These are phyloP conservation scores for Fusarium sp. DNA, from an alignment of 2,329 filamentous ascomycete species.

Conservation along the genomic window DNA sequence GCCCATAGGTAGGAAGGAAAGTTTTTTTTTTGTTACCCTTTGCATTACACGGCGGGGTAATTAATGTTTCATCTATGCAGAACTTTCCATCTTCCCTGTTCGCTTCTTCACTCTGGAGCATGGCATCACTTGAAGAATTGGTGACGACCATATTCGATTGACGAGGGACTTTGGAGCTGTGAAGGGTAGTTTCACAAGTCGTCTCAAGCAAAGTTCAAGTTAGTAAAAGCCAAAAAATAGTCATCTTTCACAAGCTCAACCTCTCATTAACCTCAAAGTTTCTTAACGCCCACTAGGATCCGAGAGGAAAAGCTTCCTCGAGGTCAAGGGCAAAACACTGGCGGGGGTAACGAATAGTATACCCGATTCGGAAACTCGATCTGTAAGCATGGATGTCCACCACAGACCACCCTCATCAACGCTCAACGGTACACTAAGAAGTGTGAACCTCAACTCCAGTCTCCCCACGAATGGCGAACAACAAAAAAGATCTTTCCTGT, in stretches of 20 bases:
- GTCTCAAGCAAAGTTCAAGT: background rate
- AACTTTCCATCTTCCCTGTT: background rate
- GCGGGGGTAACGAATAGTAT: constrained; percentile 36
- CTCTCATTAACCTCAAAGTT: background rate
- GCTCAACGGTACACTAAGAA: constrained; percentile 8
- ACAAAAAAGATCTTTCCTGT: background rate
- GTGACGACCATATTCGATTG: background rate
- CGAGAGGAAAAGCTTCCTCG: constrained; percentile 6
- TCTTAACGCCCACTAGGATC: background rate
- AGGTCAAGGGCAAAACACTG: constrained; percentile 11
- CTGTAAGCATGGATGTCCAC: background rate
- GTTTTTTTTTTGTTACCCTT: constrained; percentile 1
- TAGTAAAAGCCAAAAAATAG: background rate
- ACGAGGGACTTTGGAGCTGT: background rate
- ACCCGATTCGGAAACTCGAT: constrained; percentile 34
- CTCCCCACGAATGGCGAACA: background rate
- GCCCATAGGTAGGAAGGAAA: constrained; percentile 12
- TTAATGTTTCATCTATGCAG: background rate
- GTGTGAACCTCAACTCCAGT: background rate
- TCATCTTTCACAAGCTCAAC: background rate
- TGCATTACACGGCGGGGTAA: constrained; percentile 26
- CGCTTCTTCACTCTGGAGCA: background rate
- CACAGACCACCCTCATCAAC: background rate
- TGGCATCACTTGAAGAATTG: background rate
- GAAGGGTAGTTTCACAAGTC: constrained; percentile 2